Evolutionary conservation across 805 yeast genomes (phyloP), one percentile per base, ranked within the genome.

Genomic region (Nakazawaea wyomingensis): DNA sequence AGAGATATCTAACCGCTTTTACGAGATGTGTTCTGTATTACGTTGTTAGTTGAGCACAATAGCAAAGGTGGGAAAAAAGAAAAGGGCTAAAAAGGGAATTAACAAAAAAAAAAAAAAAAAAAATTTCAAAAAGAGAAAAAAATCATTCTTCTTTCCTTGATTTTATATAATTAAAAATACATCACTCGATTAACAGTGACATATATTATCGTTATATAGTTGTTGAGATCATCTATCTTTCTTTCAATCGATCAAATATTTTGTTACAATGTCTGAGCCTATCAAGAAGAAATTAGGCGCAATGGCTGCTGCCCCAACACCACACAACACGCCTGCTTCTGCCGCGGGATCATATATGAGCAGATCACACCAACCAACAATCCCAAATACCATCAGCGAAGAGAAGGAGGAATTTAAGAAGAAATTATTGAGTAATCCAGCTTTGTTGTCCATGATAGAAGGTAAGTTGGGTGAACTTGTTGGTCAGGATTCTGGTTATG

Each of bases 251-350:
- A 9, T 9, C 11, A 2, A 11, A 11, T 11, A 24, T 11, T 24
- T 8, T 24, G n/a, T 24, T 2, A 2, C 27, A 24, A 88, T 89
- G 96, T 78, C 91, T 38, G 91, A 83, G 65, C 96, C 96, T 32
- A 89, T 89, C 65, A 85, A 82, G 70, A 76, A 73, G 60, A 79
- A 79, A 58, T 59, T 63, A 50, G 84, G 83, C 59, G 87, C 86
- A 60, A 78, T 86, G 51, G 84, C 91, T 50, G 79, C 81, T 56
- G 98, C 99, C 5, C 99, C 99, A 35, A 93, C 99, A 1, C 99
- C 99, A 4, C 99, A 93, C 61, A 93, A 93, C 72, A 93, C 99
- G 1, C 99, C 99, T 13, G 86, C 98, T 3, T 80, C 91, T 28
- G 85, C 83, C 29, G 73, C 87, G 33, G 80, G 79, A 48, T 82